phyloP scores from a whole-genome alignment of 108 stramenopile species.

The Craspedostauros australis region DNA sequence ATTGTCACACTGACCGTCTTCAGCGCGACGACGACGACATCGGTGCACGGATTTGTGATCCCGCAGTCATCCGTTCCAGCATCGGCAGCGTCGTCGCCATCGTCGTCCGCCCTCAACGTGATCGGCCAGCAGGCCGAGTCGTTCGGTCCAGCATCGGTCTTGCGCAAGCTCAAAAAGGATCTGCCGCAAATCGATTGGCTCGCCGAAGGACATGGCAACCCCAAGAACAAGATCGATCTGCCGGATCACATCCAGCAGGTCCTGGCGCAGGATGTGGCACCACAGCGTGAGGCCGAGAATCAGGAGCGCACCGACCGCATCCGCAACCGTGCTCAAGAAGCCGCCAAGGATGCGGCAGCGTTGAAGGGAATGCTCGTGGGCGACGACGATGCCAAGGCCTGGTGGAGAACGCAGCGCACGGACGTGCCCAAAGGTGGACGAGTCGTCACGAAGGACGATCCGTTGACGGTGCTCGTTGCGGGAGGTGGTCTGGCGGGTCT shows the following conservation, averaged over 20 bases:
- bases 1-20: too few species aligned
- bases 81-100: too few species aligned
- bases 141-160: slow-evolving; percentile 48
- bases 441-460: slow-evolving; percentile 57
- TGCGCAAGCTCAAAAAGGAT: slow-evolving; percentile 45
- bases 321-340: slow-evolving; percentile 50
- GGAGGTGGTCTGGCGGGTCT: slow-evolving; percentile 87
- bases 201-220: slow-evolving; percentile 42
- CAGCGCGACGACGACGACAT: too few species aligned
- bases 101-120: slow-evolving; percentile 23
- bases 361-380: slow-evolving; percentile 46
- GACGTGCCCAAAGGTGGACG: slow-evolving; percentile 47
- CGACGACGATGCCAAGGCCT: slow-evolving; percentile 49
- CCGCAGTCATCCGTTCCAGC: too few species aligned
- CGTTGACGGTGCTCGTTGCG: slow-evolving; percentile 71
- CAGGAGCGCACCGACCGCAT: slow-evolving; percentile 56
- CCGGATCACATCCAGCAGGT: slow-evolving; percentile 53
- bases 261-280: slow-evolving; percentile 45
- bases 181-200: slow-evolving; percentile 66
- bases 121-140: slow-evolving; percentile 61
- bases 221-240: slow-evolving; percentile 63
- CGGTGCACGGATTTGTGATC: too few species aligned
- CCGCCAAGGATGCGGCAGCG: slow-evolving; percentile 64
- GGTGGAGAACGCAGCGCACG: slow-evolving; percentile 52
- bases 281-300: slow-evolving; percentile 59